These are phyloP conservation scores for Glycine latifolia DNA, from an alignment of 306 rosid species.

Conservation along the genomic window DNA sequence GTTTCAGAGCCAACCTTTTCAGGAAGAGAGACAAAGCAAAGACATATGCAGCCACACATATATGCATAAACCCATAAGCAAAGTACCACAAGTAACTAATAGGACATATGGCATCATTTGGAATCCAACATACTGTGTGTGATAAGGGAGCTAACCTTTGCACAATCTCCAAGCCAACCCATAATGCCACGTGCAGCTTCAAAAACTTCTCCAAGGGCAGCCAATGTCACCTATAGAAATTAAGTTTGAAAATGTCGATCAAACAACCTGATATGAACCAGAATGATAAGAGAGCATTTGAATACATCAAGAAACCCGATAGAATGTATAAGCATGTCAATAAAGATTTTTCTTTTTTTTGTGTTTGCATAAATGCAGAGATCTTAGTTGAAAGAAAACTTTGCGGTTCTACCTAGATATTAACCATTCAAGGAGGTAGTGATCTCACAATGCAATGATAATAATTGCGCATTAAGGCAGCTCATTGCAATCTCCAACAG, in stretches of 20 bases:
- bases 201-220: constrained; percentile 93
- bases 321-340: not conserved
- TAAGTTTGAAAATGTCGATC: constrained; percentile 10
- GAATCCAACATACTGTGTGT: constrained; percentile 7
- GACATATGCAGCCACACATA: not conserved
- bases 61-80: not conserved
- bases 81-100: constrained; percentile 26
- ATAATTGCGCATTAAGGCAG: constrained; percentile 29
- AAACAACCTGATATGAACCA: constrained; percentile 23
- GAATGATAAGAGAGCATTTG: not conserved
- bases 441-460: not conserved
- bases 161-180: constrained; percentile 96
- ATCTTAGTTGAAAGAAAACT: constrained; percentile 14
- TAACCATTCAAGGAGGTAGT: constrained; percentile 3
- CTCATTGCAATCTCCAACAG: constrained; percentile 18
- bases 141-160: constrained; percentile 60
- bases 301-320: not conserved
- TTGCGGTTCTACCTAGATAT: not conserved
- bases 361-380: not conserved
- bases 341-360: not conserved
- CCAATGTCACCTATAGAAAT: constrained; percentile 72
- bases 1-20: constrained; percentile 27
- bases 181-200: constrained; percentile 87
- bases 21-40: constrained; percentile 11
- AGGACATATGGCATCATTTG: constrained; percentile 6